These are phyloP conservation scores for Acer negundo DNA, from an alignment of 345 rosid species.

Conservation along the genomic window DNA sequence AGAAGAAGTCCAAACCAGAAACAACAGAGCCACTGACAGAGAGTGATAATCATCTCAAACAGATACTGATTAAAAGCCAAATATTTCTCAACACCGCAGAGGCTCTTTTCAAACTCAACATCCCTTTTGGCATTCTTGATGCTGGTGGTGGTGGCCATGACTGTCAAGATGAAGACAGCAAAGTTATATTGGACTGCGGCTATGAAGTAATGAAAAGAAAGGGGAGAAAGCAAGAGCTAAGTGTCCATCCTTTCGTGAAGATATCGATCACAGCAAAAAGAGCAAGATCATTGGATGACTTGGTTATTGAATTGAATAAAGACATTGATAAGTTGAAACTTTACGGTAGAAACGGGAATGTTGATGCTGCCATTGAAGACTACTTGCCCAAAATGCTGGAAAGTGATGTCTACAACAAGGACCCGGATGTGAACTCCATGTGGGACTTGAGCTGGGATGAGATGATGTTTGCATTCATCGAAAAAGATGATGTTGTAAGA, in stretches of 20 bases:
- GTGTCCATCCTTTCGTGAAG: constrained; percentile 61
- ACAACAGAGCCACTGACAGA: constrained; percentile 52
- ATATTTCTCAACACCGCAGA: constrained; percentile 73
- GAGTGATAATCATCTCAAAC: constrained; percentile 63
- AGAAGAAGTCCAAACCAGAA: constrained; percentile 21
- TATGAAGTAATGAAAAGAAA: constrained; percentile 81
- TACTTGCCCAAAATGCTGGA: constrained; percentile 68
- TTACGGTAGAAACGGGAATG: constrained; percentile 48
- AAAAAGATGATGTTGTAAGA: constrained; percentile 68
- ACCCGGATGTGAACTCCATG: constrained; percentile 74
- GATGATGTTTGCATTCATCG: constrained; percentile 42
- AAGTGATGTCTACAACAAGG: constrained; percentile 50
- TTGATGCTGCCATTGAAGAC: constrained; percentile 47
- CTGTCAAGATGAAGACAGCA: constrained; percentile 49
- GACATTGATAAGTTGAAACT: constrained; percentile 57
- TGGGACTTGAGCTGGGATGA: constrained; percentile 88
- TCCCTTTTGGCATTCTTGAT: constrained; percentile 42
- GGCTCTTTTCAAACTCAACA: constrained; percentile 76
- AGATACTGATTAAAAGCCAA: constrained; percentile 58
- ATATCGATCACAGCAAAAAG: constrained; percentile 35
- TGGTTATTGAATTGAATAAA: constrained; percentile 56
- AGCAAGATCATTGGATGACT: constrained; percentile 53
- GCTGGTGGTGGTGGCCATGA: constrained; percentile 22
- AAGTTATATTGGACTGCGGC: constrained; percentile 67
- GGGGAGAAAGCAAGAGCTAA: constrained; percentile 73